phyloP scores from a whole-genome alignment of 2,329 filamentous ascomycete genomes.

The Lachnellula suecica region DNA sequence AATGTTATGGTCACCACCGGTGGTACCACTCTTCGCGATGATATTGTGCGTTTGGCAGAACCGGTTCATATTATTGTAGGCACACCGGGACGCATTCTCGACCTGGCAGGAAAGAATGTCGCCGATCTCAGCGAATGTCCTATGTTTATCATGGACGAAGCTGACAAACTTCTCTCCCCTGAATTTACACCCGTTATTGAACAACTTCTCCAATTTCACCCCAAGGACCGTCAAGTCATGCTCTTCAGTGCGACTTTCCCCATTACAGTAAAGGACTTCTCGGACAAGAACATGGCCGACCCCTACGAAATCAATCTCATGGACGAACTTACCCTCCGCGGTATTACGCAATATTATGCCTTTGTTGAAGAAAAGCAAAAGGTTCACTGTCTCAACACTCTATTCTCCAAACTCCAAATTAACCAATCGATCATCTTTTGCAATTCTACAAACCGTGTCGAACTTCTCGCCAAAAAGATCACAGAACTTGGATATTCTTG shows the following conservation, averaged over 20 bases:
- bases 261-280: constrained; percentile 95
- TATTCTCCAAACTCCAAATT: constrained; percentile 98
- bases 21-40: constrained; percentile 90
- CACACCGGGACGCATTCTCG: constrained; percentile 92
- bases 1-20: constrained; percentile 99
- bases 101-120: constrained; percentile 93
- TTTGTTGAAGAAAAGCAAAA: constrained; percentile 99
- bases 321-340: constrained; percentile 96
- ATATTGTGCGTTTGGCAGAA: constrained; percentile 92
- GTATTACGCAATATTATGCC: constrained; percentile 98
- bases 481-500: constrained; percentile 98
- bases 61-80: constrained; percentile 97
- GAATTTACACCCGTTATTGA: constrained; percentile 98
- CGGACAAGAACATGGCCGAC: constrained; percentile 93
- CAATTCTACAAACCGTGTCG: constrained; percentile 97
- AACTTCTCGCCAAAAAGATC: constrained; percentile 97
- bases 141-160: constrained; percentile 99
- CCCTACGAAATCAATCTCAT: constrained; percentile 99
- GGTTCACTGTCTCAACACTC: constrained; percentile 96
- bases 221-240: constrained; percentile 98
- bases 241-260: constrained; percentile 98
- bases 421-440: constrained; percentile 99
- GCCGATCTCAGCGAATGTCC: constrained; percentile 94
- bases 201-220: constrained; percentile 90
- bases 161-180: constrained; percentile 92